phyloP scores from a whole-genome alignment of 768 basidiomycete species.

The Panaeolus cyanescens region DNA sequence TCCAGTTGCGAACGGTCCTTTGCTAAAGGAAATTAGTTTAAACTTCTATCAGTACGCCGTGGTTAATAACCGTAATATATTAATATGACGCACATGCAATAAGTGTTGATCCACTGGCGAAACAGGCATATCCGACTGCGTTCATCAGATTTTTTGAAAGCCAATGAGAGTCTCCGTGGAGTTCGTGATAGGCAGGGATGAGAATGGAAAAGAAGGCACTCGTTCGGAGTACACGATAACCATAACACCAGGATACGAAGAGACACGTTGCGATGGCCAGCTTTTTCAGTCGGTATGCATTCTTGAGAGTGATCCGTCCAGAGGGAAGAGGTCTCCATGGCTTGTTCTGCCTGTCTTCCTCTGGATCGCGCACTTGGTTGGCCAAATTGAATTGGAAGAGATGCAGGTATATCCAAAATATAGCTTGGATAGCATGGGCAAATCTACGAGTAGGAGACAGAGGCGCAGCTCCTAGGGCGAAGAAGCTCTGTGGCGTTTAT shows the following conservation, averaged over 20 bases:
- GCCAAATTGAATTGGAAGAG: slow-evolving; percentile 45
- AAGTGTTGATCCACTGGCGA: slow-evolving; percentile 39
- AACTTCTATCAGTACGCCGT: neutral
- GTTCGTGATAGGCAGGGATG: slow-evolving; percentile 40
- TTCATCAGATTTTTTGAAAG: slow-evolving; percentile 39
- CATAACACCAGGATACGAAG: slow-evolving; percentile 31
- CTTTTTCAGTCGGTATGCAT: slow-evolving; percentile 39
- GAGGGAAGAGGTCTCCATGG: slow-evolving; percentile 47
- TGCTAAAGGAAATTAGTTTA: slow-evolving; percentile 15
- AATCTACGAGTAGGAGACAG: slow-evolving; percentile 17
- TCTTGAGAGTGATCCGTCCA: slow-evolving; percentile 35
- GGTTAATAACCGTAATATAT: neutral
- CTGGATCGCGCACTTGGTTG: slow-evolving; percentile 42
- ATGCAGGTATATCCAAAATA: slow-evolving; percentile 48
- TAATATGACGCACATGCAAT: slow-evolving; percentile 28
- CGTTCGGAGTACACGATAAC: slow-evolving; percentile 28
- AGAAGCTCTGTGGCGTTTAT: slow-evolving; percentile 17
- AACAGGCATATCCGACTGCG: slow-evolving; percentile 36
- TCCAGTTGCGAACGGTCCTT: slow-evolving; percentile 24
- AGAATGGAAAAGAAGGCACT: slow-evolving; percentile 34
- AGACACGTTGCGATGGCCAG: slow-evolving; percentile 34
- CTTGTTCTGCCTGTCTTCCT: slow-evolving; percentile 47
- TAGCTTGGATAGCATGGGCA: slow-evolving; percentile 24
- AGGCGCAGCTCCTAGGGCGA: slow-evolving; percentile 25
- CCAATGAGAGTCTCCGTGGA: slow-evolving; percentile 36